Evolutionary conservation across 2,329 filamentous ascomycete species (phyloP).

Genomic region (Chaetomiaceae sp.): DNA sequence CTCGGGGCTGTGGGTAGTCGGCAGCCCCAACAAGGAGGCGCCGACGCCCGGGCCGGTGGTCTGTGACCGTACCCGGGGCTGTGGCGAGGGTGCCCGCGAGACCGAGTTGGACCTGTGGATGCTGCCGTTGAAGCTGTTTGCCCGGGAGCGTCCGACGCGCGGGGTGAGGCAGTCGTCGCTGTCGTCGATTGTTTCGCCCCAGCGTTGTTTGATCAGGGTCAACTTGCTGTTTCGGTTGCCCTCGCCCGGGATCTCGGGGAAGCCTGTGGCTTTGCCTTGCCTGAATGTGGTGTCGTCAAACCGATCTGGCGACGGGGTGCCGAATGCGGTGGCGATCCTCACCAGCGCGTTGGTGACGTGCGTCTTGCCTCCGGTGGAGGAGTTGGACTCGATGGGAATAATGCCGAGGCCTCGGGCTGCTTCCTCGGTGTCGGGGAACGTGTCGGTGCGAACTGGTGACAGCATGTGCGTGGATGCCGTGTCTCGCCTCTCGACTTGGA

Average conservation of each 20-base stretch:
- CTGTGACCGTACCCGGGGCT: neutral
- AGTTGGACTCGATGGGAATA: slow-evolving; percentile 8
- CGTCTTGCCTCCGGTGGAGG: neutral
- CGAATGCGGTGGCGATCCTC: slow-evolving; percentile 41
- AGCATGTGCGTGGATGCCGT: neutral
- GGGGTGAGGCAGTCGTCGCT: slow-evolving; percentile 31
- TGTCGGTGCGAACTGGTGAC: neutral
- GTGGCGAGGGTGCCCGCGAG: neutral
- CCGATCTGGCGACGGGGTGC: slow-evolving; percentile 42
- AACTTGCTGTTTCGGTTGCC: slow-evolving; percentile 39
- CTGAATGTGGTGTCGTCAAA: slow-evolving; percentile 47
- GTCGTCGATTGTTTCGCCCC: slow-evolving; percentile 33
- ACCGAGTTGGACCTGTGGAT: slow-evolving; percentile 14
- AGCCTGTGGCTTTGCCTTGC: slow-evolving; percentile 42
- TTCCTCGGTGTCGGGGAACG: neutral
- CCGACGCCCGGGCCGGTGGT: neutral
- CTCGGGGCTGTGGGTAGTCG: slow-evolving; percentile 9
- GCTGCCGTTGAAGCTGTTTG: slow-evolving; percentile 35
- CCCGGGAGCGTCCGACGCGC: slow-evolving; percentile 32
- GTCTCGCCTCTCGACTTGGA: neutral
- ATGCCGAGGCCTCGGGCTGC: neutral
- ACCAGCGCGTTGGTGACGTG: slow-evolving; percentile 41
- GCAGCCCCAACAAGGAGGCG: slow-evolving; percentile 1
- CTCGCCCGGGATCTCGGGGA: slow-evolving; percentile 54
- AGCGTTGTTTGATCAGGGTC: slow-evolving; percentile 35